Evolutionary conservation across 805 yeast genomes (phyloP).

Genomic region (Metschnikowia matae): DNA sequence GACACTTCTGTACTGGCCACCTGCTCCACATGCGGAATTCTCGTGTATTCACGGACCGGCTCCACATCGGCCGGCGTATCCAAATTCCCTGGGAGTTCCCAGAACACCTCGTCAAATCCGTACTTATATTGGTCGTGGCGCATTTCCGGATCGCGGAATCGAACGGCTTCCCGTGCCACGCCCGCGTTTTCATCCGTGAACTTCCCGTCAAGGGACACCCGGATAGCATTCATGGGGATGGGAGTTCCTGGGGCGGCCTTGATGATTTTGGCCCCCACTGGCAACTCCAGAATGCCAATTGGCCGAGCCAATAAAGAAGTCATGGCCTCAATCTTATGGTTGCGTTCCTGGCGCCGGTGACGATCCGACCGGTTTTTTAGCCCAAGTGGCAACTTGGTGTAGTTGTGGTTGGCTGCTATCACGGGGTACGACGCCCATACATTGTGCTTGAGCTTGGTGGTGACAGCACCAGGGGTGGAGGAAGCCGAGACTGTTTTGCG

Average conservation of each 20-base stretch:
- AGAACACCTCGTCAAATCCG: constrained; percentile 2
- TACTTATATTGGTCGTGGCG: constrained; percentile 4
- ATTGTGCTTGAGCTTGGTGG: not conserved
- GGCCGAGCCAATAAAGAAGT: not conserved
- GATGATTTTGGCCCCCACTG: constrained; percentile 18
- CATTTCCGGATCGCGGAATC: constrained; percentile 2
- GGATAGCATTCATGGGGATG: constrained; percentile 29
- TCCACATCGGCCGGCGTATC: not conserved
- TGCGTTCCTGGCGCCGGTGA: not conserved
- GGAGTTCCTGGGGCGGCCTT: constrained; percentile 24
- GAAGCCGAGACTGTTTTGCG: not conserved
- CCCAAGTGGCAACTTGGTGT: constrained; percentile 1
- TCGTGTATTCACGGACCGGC: not conserved
- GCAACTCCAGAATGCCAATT: constrained; percentile 7
- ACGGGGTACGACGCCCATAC: constrained; percentile 5
- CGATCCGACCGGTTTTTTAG: not conserved
- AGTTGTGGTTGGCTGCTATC: constrained; percentile 3
- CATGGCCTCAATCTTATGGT: not conserved
- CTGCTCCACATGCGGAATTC: not conserved
- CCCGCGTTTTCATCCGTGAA: not conserved
- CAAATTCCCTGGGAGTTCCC: not conserved
- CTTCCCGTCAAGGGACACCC: constrained; percentile 15
- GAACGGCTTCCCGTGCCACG: not conserved
- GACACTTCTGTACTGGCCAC: not conserved
- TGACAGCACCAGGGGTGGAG: not conserved